Conservation (phyloP, 345 rosid species). For the Lepidium didymum region DNA sequence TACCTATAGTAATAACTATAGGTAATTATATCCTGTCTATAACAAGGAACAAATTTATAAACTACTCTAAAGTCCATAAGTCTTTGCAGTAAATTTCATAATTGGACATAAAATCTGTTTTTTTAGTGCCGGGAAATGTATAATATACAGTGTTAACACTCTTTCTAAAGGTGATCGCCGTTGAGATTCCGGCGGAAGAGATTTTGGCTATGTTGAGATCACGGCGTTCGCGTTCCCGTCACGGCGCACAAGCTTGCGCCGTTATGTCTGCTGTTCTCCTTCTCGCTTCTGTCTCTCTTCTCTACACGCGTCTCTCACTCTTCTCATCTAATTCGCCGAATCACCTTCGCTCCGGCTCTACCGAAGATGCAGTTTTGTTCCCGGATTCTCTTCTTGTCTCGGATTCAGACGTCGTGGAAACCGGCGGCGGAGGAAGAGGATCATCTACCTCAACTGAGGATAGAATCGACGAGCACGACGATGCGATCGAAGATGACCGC, state of each 20-base stretch:
- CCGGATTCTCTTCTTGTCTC: conserved; percentile 42
- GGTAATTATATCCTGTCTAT: too few species aligned
- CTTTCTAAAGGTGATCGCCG: background rate
- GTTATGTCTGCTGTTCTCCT: conserved; percentile 68
- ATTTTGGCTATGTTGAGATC: conserved; percentile 30
- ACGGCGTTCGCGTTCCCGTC: conserved; percentile 71
- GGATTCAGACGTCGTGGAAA: conserved; percentile 48
- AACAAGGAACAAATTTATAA: too few species aligned
- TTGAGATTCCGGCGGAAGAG: background rate
- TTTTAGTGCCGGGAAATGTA: background rate
- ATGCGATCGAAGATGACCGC: conserved; percentile 48
- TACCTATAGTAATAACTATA: too few species aligned
- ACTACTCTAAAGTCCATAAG: too few species aligned
- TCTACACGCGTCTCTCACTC: conserved; percentile 75
- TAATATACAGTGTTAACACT: background rate
- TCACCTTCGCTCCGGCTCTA: conserved; percentile 24
- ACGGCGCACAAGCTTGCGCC: conserved; percentile 72
- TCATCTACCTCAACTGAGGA: conserved; percentile 33
- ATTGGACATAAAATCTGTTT: background rate
- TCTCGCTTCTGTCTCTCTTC: conserved; percentile 77
- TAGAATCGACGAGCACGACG: conserved; percentile 85
- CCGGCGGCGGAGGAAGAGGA: conserved; percentile 23
- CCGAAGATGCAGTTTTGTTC: conserved; percentile 30
- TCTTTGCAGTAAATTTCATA: too few species aligned
- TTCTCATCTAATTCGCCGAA: conserved; percentile 32